Evolutionary conservation across 2,329 filamentous ascomycete species (phyloP), one percentile per base, ranked within the genome.

Genomic region (Nectriaceae sp.): DNA sequence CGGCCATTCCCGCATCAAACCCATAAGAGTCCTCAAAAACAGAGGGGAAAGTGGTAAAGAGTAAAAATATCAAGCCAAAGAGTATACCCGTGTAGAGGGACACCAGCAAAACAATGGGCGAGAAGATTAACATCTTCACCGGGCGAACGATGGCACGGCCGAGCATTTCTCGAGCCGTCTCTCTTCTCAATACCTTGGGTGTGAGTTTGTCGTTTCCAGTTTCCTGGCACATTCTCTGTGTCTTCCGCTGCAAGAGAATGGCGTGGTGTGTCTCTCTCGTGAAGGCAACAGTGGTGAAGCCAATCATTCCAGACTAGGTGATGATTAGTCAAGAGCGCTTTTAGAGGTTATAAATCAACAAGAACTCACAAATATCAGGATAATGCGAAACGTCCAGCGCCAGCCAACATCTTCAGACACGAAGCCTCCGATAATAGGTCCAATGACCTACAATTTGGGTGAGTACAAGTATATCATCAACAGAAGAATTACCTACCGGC

Each of bases 51-150:
- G 70, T 68, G 0, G 61, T 64, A 42, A 71, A 69, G 42, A 72
- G 65, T 2, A 69, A 54, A 39, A 67, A 73, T 3, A 70, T 46
- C 6, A 67, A 54, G 4, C 66, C 67, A 44, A 67, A 72, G n/a
- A 67, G 55, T 39, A 72, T 62, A 3, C 64, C 65, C 10, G 62
- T 61, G 47, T 70, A 73, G 3, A 68, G 45, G 1, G 65, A 66
- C 15, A 68, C 51, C 22, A 77, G 73, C 36, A 79, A 74, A 1
- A 82, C 74, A 4, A 82, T 74, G 0, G 79, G 77, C 45, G 80
- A 78, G 4, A 73, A 72, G 2, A 83, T 69, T 2, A 83, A 71
- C 50, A 83, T 70, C 33, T 71, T 67, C 4, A 75, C 41, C 0
- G 75, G 75, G 6, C 72, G 59, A n/a, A 70, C 53, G 3, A 70